Base-by-base conservation (phyloP, 805 yeast species). In the Lachancea quebecensis region DNA sequence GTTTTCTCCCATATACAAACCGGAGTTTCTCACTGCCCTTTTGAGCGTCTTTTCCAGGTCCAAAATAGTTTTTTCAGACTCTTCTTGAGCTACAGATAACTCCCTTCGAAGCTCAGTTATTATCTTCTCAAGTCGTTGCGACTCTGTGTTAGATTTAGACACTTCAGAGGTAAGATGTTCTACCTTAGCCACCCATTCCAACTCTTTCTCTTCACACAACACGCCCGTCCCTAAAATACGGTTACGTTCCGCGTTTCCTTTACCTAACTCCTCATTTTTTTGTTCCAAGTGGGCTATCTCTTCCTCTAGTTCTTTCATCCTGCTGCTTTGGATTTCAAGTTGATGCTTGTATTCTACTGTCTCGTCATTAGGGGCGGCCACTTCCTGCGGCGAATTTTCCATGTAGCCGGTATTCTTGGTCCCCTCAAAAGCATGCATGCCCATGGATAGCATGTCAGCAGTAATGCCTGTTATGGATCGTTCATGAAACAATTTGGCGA, bases 51-150 rank as follows among this genome's bases (percentile, higher is more conserved):
- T 53, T 33, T 50, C 48, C 11, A 58, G 49, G 44, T 58, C 54
- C 21, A 55, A 62, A 9, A 60, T 45, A 21, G 57, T 60, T 39
- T 61, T 64, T 10, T 58, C 58, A 33, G 54, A 50, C 25, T 55
- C 56, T 42, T 48, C 53, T 38, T 50, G 50, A 53, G 58, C 57
- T 33, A 39, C 44, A 10, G 50, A 49, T 14, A 53, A 34, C 14
- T 58, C 50, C 7, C 48, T 45, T 45, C 60, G 67, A 17, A 51
- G 42, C 11, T 46, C 41, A 25, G 50, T 48, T 10, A 48, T 48
- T 9, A 46, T 41, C 10, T 39, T 48, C 28, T 42, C 32, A 15
- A 53, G 44, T 9, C 25, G 45, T 11, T 18, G 27, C 3, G 37
- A 38, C 29, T 44, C 47, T 7, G 14, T 6, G n/a, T 27, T 32